Conservation (phyloP, 164 flowering plant species). For the Vitis riparia region DNA sequence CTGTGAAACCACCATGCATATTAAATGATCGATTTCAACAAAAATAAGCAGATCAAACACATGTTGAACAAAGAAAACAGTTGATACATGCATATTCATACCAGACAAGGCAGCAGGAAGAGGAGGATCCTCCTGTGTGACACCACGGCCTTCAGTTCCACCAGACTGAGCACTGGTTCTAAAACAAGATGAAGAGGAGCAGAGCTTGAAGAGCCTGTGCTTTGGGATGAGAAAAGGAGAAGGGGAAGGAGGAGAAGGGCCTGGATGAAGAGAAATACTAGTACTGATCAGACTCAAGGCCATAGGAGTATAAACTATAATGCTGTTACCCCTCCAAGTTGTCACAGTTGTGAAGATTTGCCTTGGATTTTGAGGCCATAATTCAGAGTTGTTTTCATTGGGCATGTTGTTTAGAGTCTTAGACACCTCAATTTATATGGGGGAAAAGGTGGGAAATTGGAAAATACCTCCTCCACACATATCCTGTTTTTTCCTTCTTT, state of each 20-base stretch:
- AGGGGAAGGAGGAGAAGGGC: constrained; percentile 17
- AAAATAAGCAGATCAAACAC: neutral
- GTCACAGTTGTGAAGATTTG: neutral
- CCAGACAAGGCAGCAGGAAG: constrained; percentile 34
- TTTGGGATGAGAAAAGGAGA: constrained; percentile 13
- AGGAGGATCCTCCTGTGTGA: constrained; percentile 41
- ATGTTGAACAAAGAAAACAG: neutral
- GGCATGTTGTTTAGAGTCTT: no score
- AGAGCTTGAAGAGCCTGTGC: constrained; percentile 21
- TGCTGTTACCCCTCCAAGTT: neutral
- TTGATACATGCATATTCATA: neutral
- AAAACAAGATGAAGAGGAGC: constrained; percentile 18
- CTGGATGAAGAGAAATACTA: constrained; percentile 27
- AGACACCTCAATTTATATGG: neutral
- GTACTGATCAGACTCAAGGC: constrained; percentile 28
- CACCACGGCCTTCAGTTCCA: constrained; percentile 32
- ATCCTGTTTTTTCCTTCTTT: neutral
- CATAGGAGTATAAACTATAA: constrained; percentile 23
- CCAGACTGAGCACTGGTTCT: constrained; percentile 38
- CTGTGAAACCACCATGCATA: neutral
- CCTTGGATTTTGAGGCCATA: neutral
- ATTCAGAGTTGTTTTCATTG: neutral
- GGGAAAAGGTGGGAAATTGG: neutral
- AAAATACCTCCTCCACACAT: constrained; percentile 1
- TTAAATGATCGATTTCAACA: neutral